These are phyloP conservation scores for Backusella macrospora DNA, from an alignment of 192 early-diverging fungal genomes.

Conservation along the genomic window DNA sequence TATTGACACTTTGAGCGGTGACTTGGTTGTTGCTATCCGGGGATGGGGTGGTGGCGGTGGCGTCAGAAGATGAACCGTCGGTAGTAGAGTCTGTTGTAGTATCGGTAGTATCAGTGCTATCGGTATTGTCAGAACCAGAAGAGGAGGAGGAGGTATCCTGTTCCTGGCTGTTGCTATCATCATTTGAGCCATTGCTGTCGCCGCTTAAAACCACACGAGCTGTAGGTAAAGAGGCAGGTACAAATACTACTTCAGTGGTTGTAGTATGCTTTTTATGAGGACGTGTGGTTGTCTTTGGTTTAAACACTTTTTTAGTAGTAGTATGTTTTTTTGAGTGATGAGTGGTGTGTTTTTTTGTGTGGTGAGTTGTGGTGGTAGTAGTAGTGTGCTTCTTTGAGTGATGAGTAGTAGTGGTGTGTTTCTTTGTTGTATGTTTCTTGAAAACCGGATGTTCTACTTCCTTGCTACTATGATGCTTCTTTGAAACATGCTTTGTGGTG, in stretches of 20 bases:
- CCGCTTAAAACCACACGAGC: conserved; percentile 4
- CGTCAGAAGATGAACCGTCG: background rate
- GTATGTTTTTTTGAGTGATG: conserved; percentile 2
- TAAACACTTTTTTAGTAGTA: conserved; percentile 9
- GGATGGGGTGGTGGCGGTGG: background rate
- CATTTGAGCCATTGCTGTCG: background rate
- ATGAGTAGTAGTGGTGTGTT: background rate
- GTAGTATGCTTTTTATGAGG: conserved; percentile 14
- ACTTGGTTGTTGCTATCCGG: background rate
- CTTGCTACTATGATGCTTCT: conserved; percentile 6
- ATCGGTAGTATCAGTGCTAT: background rate
- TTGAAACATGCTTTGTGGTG: background rate
- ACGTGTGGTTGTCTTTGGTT: background rate
- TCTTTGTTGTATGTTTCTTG: conserved; percentile 14
- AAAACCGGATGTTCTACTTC: background rate
- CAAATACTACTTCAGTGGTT: background rate
- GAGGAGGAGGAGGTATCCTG: background rate
- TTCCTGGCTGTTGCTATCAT: background rate
- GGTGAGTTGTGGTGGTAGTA: background rate
- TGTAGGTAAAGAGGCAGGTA: background rate
- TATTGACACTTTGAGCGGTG: conserved; percentile 21
- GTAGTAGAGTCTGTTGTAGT: background rate
- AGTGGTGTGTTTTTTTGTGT: conserved; percentile 9
- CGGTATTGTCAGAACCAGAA: background rate
- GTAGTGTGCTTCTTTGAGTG: background rate